Conservation (phyloP, 257 asterid genomes). For the Solanum etuberosum region DNA sequence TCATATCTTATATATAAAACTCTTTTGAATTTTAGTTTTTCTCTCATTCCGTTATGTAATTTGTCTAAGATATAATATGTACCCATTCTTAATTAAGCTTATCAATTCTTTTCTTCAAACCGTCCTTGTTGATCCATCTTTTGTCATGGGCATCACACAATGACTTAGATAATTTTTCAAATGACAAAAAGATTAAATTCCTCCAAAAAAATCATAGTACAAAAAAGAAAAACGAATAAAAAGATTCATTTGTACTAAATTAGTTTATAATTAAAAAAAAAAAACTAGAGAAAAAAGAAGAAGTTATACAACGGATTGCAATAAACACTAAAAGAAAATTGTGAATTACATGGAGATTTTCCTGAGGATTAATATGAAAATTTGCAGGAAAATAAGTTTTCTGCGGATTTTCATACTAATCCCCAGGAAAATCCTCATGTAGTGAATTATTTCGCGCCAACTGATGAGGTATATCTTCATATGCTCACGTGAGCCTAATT, state of each 20-base stretch:
- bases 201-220: not conserved
- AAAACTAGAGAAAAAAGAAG: not conserved
- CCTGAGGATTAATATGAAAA: too few relatives aligned
- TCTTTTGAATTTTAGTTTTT: not conserved
- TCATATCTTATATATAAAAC: not conserved
- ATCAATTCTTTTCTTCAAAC: not conserved
- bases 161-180: not conserved
- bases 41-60: too few relatives aligned
- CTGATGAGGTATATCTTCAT: not conserved
- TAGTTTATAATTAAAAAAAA: too few relatives aligned
- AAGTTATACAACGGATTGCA: not conserved
- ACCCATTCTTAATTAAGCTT: not conserved
- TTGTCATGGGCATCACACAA: not conserved
- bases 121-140: not conserved
- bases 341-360: too few relatives aligned
- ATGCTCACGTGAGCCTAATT: not conserved
- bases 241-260: not conserved
- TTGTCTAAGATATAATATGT: not conserved
- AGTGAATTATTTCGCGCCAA: not conserved
- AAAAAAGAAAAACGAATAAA: not conserved
- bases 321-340: too few relatives aligned
- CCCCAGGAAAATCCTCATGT: too few relatives aligned
- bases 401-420: too few relatives aligned
- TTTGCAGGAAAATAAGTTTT: too few relatives aligned
- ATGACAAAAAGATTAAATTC: not conserved